Percentiles rank a stretch among this genome's conserved stretches.
Evolutionary conservation across 208 protist genomes (phyloP).

Genomic region (Leishmania turanica): DNA sequence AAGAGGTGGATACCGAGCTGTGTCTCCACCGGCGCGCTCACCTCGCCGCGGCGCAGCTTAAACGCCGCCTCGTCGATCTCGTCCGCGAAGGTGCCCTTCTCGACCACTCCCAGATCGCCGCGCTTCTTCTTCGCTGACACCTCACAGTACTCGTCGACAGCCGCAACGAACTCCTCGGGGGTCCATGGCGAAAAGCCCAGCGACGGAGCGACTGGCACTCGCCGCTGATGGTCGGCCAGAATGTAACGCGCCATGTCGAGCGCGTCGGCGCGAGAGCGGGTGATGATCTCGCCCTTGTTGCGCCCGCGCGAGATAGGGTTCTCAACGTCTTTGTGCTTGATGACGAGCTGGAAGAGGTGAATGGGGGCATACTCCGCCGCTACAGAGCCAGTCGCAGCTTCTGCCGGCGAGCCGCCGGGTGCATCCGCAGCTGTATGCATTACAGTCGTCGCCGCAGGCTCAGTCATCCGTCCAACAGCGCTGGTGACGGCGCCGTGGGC

Average conservation of each 20-base stretch:
- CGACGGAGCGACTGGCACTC: conserved; percentile 11
- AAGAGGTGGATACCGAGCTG: conserved; percentile 83
- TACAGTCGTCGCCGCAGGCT: not conserved
- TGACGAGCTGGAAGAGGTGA: conserved; percentile 84
- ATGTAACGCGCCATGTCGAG: conserved; percentile 66
- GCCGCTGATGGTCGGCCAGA: conserved; percentile 27
- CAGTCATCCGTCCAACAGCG: not conserved
- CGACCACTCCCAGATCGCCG: conserved; percentile 81
- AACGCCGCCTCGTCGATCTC: conserved; percentile 78
- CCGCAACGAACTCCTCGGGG: conserved; percentile 60
- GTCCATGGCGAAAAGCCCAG: conserved; percentile 56
- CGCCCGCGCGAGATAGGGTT: conserved; percentile 65
- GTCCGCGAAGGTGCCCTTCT: conserved; percentile 66
- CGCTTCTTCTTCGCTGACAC: conserved; percentile 53
- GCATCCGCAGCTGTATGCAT: not conserved
- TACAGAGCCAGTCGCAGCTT: not conserved
- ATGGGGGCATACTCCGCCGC: conserved; percentile 7
- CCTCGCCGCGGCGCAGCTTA: conserved; percentile 50
- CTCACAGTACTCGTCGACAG: conserved; percentile 76
- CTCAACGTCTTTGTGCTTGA: conserved; percentile 89
- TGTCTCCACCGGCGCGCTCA: conserved; percentile 79
- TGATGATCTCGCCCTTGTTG: conserved; percentile 83
- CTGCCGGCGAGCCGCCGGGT: not conserved
- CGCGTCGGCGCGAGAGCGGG: conserved; percentile 73
- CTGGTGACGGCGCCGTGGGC: not conserved